A percentile compares a stretch with the other conserved stretches of the same genome.
These are phyloP conservation scores for Solanum hybrid DNA, from an alignment of 305 asterid genomes.

Conservation along the genomic window DNA sequence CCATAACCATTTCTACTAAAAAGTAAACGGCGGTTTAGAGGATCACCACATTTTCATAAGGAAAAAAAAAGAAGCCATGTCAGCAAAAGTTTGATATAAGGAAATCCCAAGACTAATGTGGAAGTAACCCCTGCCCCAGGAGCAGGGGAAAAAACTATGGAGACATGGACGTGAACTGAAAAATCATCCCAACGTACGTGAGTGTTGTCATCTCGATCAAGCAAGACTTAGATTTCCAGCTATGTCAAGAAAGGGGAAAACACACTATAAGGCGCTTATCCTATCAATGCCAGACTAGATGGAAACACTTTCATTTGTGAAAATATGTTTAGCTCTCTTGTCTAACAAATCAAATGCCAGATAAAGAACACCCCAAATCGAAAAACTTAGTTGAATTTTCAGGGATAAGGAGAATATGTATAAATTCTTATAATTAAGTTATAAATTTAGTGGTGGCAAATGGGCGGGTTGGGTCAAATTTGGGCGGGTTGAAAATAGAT, in stretches of 20 bases:
- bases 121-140: background rate
- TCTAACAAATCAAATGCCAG: background rate
- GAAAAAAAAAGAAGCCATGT: background rate
- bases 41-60: background rate
- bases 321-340: background rate
- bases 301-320: background rate
- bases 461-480: too few relatives aligned
- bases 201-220: background rate
- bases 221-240: background rate
- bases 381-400: background rate
- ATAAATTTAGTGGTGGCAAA: background rate
- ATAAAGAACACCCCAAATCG: background rate
- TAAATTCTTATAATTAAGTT: background rate
- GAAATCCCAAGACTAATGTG: background rate
- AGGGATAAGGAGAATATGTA: background rate
- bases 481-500: too few relatives aligned
- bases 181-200: background rate
- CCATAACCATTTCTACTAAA: background rate
- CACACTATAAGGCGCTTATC: background rate
- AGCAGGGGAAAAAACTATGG: background rate
- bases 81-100: background rate
- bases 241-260: background rate
- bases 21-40: background rate
- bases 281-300: background rate
- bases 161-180: background rate